Evolutionary conservation across 108 stramenopile species (phyloP), one percentile per base, ranked within the genome.

Genomic region (Pseudonitzschia multiseries): DNA sequence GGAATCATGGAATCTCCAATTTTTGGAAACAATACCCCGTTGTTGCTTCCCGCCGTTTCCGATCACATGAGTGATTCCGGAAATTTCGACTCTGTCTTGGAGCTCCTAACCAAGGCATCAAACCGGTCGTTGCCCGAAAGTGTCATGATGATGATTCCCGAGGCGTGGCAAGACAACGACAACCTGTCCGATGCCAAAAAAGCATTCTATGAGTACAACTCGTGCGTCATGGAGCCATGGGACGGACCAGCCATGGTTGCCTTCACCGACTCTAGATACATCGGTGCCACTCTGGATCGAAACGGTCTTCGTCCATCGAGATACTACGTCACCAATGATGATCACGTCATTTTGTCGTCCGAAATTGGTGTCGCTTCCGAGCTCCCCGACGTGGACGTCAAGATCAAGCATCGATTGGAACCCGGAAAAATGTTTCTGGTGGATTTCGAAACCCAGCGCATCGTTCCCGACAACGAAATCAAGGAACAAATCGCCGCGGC

Each of bases 181-280:
- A 86, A 91, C 72, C 75, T 99, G 54, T 86, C 92, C 28, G 89
- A 93, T 57, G 73, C 92, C 65, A 97, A 97, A 83, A 94, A 94
- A 68, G 91, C 96, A 28, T 99, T 98, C 73, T 99, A 98, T 81
- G 96, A 99, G 80, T 99, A 97, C 88, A 96, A 99, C 76, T 95
- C 94, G 10, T 93, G 92, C 75, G 80, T 97, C 68, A 98, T 97
- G 98, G 98, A 99, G 87, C 98, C 98, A 27, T 99, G 98, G 98
- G 98, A 99, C 81, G 98, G 98, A 59, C 98, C 98, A 32, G 98
- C 98, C 71, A 96, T 97, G 96, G 96, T 99, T 69, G 97, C 97
- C 69, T 99, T 99, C 72, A 98, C 98, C 13, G 97, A 99, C 80
- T 94, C 93, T 31, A 79, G 92, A 31, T 96, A 93, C 80, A 92